Evolutionary conservation across 257 asterid genomes (phyloP), one percentile per base, ranked within the genome.

Genomic region (Nicotiana sylvestris): DNA sequence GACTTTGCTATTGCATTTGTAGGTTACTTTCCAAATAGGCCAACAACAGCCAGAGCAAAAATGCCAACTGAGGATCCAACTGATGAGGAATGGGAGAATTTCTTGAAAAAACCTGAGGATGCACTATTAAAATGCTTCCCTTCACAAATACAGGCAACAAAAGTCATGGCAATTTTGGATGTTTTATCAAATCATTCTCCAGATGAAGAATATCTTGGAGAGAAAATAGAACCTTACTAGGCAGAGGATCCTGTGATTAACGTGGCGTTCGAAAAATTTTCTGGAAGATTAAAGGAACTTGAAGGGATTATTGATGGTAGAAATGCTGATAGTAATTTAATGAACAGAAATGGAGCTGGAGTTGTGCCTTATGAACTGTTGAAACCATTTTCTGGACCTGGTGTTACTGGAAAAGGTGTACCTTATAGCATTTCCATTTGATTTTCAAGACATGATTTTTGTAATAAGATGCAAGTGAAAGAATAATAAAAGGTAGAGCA

Each of bases 381-480:
- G 43, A 92, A 91, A 84, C 98, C 99, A 12, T 89, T 7, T 82
- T 94, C 98, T 61, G 89, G 82, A 4, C 43, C 92, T 12, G 99
- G 98, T 3, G 92, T 93, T 56, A 95, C 98, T 0, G 92, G 93
- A 15, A 86, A 78, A 68, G 99, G 99, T 66, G 88, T 95, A 32
- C 99, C 98, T 0, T 88, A 92, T 56, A 95, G 98, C 84, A 87
- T 93, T 83, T 95, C 98, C 29, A 95, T 95, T 80, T 95, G 88
- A 88, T 37, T 18, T 37, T 68, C 5, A 13, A 4, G 58, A 53
- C n/a, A 15, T 53, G 58, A 53, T 3, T 15, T 53, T 53, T 35
- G 56, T 35, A 9, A 68, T 9, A 68, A 17, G 13, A 66, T 66
- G 1, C 1, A 30, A 13, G 43, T 66, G 49, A 32, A 16, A 16